Evolutionary conservation across 129 eudicot genomes (phyloP).

Genomic region (Helichrysum umbraculigerum): DNA sequence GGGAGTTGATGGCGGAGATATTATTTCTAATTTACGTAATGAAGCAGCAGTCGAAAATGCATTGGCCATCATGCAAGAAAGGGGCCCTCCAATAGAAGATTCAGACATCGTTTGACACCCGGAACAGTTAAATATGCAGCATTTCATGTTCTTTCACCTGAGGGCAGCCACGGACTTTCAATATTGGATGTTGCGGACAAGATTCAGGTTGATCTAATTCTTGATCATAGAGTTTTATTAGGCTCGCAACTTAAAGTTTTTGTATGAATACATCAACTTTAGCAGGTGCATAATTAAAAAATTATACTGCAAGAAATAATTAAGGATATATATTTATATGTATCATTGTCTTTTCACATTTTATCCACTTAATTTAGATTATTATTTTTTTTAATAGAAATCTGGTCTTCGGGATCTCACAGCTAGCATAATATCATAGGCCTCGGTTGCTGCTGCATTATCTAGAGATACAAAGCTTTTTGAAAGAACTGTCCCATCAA

Average conservation of each 20-base stretch:
- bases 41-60: constrained; percentile 88
- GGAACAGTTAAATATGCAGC: constrained; percentile 97
- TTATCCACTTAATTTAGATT: not conserved
- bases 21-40: constrained; percentile 67
- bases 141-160: too few species aligned
- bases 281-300: too few species aligned
- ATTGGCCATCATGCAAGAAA: constrained; percentile 74
- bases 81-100: constrained; percentile 84
- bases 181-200: too few species aligned
- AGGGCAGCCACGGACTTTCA: too few species aligned
- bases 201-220: constrained; percentile 55
- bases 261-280: too few species aligned
- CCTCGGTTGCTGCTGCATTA: constrained; percentile 92
- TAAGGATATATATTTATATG: too few species aligned
- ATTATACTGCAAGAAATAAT: too few species aligned
- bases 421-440: constrained; percentile 92
- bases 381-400: constrained; percentile 44
- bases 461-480: constrained; percentile 95
- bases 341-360: too few species aligned
- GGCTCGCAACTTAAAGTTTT: not conserved
- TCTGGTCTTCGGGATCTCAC: constrained; percentile 94
- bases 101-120: constrained; percentile 93
- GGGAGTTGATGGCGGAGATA: constrained; percentile 68
- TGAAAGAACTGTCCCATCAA: too few species aligned
- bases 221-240: not conserved